phyloP scores from a whole-genome alignment of 2,329 filamentous ascomycete genomes.

The Xylariomycetidae sp. region DNA sequence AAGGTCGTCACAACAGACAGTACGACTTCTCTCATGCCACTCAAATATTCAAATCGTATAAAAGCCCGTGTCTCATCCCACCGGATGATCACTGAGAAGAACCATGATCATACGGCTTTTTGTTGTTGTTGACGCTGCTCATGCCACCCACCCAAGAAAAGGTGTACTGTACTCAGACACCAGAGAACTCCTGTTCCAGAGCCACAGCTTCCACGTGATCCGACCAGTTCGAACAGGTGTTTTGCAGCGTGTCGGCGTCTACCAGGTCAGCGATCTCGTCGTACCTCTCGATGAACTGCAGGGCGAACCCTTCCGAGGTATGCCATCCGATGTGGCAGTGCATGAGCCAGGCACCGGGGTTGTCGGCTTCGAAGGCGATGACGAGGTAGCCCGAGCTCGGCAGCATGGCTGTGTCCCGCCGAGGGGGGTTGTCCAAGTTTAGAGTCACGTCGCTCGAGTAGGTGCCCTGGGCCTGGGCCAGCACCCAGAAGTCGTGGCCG shows the following conservation, averaged over 20 bases:
- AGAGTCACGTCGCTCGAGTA: conserved; percentile 25
- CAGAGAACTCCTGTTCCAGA: background rate
- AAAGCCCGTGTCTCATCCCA: too few relatives aligned
- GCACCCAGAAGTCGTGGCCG: conserved; percentile 38
- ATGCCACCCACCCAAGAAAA: too few relatives aligned
- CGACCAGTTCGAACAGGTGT: conserved; percentile 6
- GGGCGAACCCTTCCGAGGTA: conserved; percentile 10
- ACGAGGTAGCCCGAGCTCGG: conserved; percentile 41
- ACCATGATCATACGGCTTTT: too few relatives aligned
- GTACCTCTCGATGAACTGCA: conserved; percentile 11
- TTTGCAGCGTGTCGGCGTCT: conserved; percentile 3
- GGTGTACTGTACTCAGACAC: too few relatives aligned
- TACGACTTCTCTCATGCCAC: too few relatives aligned
- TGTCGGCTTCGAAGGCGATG: conserved; percentile 46
- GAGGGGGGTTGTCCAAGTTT: conserved; percentile 39
- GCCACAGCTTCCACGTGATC: background rate
- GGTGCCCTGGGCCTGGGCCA: conserved; percentile 26
- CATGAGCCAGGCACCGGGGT: conserved; percentile 46
- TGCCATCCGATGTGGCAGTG: conserved; percentile 21
- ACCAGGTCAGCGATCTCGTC: conserved; percentile 6
- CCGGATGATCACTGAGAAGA: too few relatives aligned
- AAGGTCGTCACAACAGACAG: too few relatives aligned
- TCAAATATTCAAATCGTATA: too few relatives aligned
- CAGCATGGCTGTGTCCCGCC: conserved; percentile 44
- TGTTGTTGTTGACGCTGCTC: too few relatives aligned